These are phyloP conservation scores for Trichoderma breve DNA, from an alignment of 2,329 filamentous ascomycete species.

Conservation along the genomic window DNA sequence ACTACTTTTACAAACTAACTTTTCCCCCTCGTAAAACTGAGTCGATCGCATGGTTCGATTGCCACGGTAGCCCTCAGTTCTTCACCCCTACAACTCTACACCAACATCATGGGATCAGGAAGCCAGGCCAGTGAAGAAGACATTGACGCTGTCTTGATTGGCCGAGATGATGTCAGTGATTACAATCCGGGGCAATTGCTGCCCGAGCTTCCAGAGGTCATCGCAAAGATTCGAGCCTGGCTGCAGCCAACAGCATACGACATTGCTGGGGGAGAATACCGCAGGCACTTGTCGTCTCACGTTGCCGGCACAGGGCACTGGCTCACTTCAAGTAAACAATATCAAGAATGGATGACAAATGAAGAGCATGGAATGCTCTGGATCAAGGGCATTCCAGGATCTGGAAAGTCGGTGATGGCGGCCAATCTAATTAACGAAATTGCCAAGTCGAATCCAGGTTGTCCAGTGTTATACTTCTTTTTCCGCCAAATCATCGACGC, in stretches of 20 bases:
- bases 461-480: constrained; percentile 39
- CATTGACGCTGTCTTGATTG: not conserved
- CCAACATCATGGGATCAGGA: not conserved
- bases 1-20: not conserved
- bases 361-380: constrained; percentile 28
- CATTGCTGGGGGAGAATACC: constrained; percentile 28
- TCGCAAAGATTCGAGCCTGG: constrained; percentile 29
- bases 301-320: constrained; percentile 26
- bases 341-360: constrained; percentile 22
- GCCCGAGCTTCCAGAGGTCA: constrained; percentile 20
- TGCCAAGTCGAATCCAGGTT: constrained; percentile 3
- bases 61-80: not conserved
- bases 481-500: constrained; percentile 40
- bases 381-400: constrained; percentile 39
- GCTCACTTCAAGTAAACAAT: constrained; percentile 22
- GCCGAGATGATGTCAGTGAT: constrained; percentile 14
- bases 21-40: not conserved
- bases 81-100: not conserved
- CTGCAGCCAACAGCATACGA: constrained; percentile 32
- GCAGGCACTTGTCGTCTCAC: constrained; percentile 27
- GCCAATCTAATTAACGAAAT: constrained; percentile 29
- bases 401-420: constrained; percentile 39
- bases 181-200: constrained; percentile 11
- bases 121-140: not conserved
- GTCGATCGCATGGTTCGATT: not conserved